Conservation (phyloP, 768 basidiomycete species). For the Pholiota microspora region DNA sequence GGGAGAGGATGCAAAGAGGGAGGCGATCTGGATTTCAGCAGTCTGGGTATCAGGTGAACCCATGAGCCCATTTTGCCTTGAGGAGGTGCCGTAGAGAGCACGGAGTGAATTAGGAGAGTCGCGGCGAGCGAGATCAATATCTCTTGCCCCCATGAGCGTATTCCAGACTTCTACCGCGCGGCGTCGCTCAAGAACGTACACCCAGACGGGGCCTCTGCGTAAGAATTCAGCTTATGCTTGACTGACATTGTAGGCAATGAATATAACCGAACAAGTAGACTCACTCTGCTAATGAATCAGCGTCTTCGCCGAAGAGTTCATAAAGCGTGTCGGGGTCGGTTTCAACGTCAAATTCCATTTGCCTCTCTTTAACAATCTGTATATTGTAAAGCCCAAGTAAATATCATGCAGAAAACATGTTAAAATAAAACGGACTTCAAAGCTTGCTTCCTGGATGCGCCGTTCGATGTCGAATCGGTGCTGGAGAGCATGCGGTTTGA, state of each 20-base stretch:
- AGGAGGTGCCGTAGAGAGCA: slow-evolving; percentile 60
- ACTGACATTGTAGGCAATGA: slow-evolving; percentile 2
- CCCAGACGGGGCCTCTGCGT: slow-evolving; percentile 82
- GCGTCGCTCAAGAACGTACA: slow-evolving; percentile 83
- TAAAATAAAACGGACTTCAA: slow-evolving; percentile 57
- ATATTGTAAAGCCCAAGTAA: slow-evolving; percentile 11
- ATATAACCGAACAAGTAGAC: slow-evolving; percentile 25
- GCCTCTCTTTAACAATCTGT: slow-evolving; percentile 80
- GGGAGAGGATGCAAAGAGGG: slow-evolving; percentile 81
- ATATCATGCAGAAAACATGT: not conserved
- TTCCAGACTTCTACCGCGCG: slow-evolving; percentile 80
- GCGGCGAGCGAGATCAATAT: slow-evolving; percentile 53
- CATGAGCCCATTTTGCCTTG: slow-evolving; percentile 64
- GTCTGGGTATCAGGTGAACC: slow-evolving; percentile 62
- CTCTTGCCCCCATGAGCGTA: slow-evolving; percentile 69
- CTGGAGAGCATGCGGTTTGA: slow-evolving; percentile 74
- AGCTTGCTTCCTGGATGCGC: slow-evolving; percentile 75
- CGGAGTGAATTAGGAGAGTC: slow-evolving; percentile 67
- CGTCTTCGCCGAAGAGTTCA: slow-evolving; percentile 80
- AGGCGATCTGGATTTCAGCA: slow-evolving; percentile 78
- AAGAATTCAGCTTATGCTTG: slow-evolving; percentile 7
- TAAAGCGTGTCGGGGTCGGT: slow-evolving; percentile 77
- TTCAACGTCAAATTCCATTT: slow-evolving; percentile 87
- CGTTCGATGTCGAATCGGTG: slow-evolving; percentile 81
- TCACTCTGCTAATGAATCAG: slow-evolving; percentile 73